A percentile compares a stretch with the other conserved stretches of the same genome.
Conservation (phyloP, 2,329 filamentous ascomycete genomes). For the Stemphylium vesicarium region DNA sequence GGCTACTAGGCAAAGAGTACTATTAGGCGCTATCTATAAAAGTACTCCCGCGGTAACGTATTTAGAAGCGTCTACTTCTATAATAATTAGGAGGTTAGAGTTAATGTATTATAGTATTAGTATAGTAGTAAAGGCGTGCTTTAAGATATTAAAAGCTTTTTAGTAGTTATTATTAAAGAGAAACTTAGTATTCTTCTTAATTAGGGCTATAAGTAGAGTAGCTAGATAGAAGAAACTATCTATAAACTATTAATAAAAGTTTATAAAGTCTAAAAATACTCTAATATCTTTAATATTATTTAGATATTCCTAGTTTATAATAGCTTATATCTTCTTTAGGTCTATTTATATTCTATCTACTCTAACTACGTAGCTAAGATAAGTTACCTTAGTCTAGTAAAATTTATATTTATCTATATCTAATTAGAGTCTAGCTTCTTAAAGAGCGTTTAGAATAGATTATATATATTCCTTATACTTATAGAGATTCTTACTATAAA, state of each 20-base stretch:
- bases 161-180: background rate
- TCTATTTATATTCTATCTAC: background rate
- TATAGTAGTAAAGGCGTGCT: background rate
- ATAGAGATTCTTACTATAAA: background rate
- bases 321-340: background rate
- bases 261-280: background rate
- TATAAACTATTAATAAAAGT: background rate
- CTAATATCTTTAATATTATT: background rate
- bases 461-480: background rate
- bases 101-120: background rate
- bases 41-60: background rate
- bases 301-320: background rate
- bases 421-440: background rate
- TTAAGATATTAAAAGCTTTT: background rate
- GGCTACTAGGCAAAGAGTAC: background rate
- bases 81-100: background rate
- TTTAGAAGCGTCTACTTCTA: background rate
- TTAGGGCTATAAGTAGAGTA: background rate
- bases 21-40: background rate
- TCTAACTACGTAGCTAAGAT: background rate
- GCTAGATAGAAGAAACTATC: background rate
- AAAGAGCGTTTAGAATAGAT: background rate
- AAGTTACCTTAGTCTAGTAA: background rate
- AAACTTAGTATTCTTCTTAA: background rate
- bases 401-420: background rate